Evolutionary conservation across 2,329 filamentous ascomycete genomes (phyloP), one percentile per base, ranked within the genome.

Genomic region (Emydomyces testavorans): DNA sequence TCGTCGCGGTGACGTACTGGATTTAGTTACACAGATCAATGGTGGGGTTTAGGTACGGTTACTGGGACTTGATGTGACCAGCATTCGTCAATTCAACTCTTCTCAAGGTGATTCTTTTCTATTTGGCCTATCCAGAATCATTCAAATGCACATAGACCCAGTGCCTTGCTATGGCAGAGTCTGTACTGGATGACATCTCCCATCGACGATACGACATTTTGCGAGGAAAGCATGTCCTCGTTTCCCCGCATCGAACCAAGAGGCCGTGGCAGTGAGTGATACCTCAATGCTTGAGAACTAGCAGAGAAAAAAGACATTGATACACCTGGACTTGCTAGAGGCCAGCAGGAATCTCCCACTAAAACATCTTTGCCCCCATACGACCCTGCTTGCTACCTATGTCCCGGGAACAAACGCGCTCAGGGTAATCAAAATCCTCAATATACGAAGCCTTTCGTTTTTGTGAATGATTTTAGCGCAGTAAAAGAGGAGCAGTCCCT

Each of bases 401-500:
- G 92, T 62, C 92, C 92, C 1, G 80, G 88, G 31, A 98, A 98
- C 64, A 75, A 83, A 55, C 82, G 92, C 49, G 92, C 92, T 2
- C 80, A 87, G 58, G 92, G 92, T 48, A 87, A 92, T 60, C 64
- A 67, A 51, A 98, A 98, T 60, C 90, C 92, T 1, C 73, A 84
- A 46, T 98, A 96, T 62, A 75, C 84, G 45, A 79, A 79, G 59
- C 94, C 88, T 0, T 96, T 93, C 63, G 83, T 90, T 32, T 98
- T 98, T 61, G 84, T 96, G 56, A 98, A 98, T 60, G 92, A 98
- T 65, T 98, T 92, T 68, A 93, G 87, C 60, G 92, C 92, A 1
- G 90, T 98, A 43, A 95, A 94, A 69, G 89, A 95, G 67, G 75
- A 85, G 53, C 92, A 98, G 66, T 80, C 82, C 24, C 80, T 85